Percentiles rank a stretch among this genome's conserved stretches.
Conservation (phyloP, 768 basidiomycete species). For the Termitomyces sp. region DNA sequence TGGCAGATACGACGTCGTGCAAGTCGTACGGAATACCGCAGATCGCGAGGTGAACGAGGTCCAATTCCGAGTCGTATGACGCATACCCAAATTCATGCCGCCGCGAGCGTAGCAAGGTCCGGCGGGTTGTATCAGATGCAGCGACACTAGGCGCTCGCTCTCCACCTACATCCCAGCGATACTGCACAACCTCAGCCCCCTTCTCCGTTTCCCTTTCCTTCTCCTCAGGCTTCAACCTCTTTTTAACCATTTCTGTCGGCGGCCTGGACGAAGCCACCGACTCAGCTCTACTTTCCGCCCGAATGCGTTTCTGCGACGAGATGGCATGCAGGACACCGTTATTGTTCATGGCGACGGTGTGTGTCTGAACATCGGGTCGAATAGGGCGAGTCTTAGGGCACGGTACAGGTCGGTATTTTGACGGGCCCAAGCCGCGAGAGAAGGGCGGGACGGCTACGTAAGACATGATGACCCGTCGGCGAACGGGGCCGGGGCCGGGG, state of each 20-base stretch:
- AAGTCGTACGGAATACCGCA: neutral
- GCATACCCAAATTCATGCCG: neutral
- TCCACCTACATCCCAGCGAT: neutral
- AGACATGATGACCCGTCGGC: constrained; percentile 12
- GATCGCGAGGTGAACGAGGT: neutral
- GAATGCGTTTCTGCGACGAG: neutral
- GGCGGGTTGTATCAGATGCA: neutral
- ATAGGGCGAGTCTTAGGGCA: neutral
- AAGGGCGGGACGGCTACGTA: constrained; percentile 23
- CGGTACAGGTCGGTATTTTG: constrained; percentile 14
- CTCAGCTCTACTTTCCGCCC: neutral
- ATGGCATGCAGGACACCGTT: constrained; percentile 4
- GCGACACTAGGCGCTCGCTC: neutral
- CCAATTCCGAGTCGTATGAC: neutral
- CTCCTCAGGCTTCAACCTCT: neutral
- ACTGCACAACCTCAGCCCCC: neutral
- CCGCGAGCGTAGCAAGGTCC: neutral
- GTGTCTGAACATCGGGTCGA: neutral
- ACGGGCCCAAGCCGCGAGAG: constrained; percentile 3
- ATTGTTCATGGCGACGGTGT: constrained; percentile 9
- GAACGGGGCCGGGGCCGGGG: neutral
- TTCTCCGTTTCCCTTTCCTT: neutral
- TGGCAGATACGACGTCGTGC: neutral
- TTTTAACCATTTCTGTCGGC: neutral
- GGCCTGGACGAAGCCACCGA: neutral